phyloP scores from a whole-genome alignment of 2,329 filamentous ascomycete genomes.

The Pyricularia pennisetigena region DNA sequence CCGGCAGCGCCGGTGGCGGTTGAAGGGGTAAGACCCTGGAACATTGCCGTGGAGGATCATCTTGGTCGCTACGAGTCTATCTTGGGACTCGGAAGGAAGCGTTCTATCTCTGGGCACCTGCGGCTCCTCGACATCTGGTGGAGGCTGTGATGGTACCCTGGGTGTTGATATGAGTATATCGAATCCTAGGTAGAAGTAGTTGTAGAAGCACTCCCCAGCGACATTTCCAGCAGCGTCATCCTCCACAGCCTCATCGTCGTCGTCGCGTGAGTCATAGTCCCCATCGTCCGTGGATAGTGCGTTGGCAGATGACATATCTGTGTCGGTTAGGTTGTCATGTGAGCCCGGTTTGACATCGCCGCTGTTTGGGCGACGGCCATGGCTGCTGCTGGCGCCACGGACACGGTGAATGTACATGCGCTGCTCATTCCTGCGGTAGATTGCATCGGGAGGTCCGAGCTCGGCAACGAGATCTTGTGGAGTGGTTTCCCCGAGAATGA shows the following conservation, averaged over 20 bases:
- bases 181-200: constrained; percentile 94
- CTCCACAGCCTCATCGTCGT: constrained; percentile 52
- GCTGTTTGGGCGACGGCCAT: constrained; percentile 13
- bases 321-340: constrained; percentile 53
- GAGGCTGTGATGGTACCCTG: constrained; percentile 50
- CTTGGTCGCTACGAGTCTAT: constrained; percentile 78
- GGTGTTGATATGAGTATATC: constrained; percentile 84
- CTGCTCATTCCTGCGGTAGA: constrained; percentile 85
- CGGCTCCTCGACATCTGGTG: constrained; percentile 29
- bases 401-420: constrained; percentile 77
- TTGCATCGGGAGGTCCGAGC: constrained; percentile 85
- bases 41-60: constrained; percentile 91
- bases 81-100: constrained; percentile 26
- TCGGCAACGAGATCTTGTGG: constrained; percentile 87
- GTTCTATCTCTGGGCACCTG: constrained; percentile 21
- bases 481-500: constrained; percentile 76
- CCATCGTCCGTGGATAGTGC: constrained; percentile 63
- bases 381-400: constrained; percentile 39
- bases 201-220: constrained; percentile 80
- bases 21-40: constrained; percentile 93
- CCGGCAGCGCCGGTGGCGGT: constrained; percentile 79
- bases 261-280: constrained; percentile 43
- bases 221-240: constrained; percentile 44
- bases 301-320: constrained; percentile 65
- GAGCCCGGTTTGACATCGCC: constrained; percentile 22